Conservation (phyloP, 148 eudicot species). For the Tetragonia tetragonoides region DNA sequence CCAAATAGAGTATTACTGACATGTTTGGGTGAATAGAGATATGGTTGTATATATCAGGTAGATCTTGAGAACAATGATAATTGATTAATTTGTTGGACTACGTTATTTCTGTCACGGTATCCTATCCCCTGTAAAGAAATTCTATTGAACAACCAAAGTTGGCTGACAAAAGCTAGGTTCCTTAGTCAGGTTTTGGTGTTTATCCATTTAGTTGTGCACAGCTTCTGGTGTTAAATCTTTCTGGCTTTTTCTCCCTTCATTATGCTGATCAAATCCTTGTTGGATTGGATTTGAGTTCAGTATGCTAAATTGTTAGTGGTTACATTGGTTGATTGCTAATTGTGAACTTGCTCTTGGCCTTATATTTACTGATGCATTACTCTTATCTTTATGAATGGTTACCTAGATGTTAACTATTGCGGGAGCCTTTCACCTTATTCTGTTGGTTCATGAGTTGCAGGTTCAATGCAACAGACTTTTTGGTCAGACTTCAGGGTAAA, state of each 20-base stretch:
- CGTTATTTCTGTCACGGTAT: neutral
- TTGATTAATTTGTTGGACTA: neutral
- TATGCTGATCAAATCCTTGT: neutral
- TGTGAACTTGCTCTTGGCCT: neutral
- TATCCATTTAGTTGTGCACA: neutral
- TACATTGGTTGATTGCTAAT: neutral
- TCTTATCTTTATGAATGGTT: neutral
- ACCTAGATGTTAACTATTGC: neutral
- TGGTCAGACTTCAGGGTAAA: slow-evolving; percentile 76
- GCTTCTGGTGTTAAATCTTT: neutral
- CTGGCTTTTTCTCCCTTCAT: neutral
- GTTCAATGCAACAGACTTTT: slow-evolving; percentile 81
- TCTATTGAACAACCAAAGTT: neutral
- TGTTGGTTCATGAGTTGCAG: slow-evolving; percentile 31
- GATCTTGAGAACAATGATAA: no score
- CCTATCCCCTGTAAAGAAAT: neutral
- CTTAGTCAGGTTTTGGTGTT: neutral
- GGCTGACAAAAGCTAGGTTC: neutral
- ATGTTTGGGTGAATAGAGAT: neutral
- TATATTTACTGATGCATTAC: neutral
- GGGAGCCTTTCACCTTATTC: neutral
- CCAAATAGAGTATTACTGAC: neutral
- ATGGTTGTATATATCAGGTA: neutral
- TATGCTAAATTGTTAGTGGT: neutral
- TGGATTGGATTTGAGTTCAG: neutral